phyloP scores from a whole-genome alignment of 495 filamentous ascomycete genomes.

The Beverwykella pulmonaria region DNA sequence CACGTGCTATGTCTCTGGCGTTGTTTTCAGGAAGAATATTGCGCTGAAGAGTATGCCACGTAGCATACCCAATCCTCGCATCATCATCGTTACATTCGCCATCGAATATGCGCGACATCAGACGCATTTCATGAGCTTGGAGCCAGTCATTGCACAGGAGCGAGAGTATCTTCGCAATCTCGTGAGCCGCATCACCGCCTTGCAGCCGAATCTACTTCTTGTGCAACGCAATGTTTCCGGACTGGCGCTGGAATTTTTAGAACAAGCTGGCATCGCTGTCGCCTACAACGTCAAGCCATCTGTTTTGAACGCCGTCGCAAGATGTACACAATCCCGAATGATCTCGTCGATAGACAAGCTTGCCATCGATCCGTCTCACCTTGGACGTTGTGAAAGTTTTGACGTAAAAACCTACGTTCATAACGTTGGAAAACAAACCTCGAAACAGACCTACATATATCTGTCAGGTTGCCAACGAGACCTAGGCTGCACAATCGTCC shows the following conservation, averaged over 20 bases:
- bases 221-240: constrained; percentile 90
- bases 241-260: constrained; percentile 81
- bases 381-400: constrained; percentile 81
- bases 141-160: constrained; percentile 96
- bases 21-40: constrained; percentile 96
- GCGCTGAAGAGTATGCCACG: constrained; percentile 95
- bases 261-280: constrained; percentile 85
- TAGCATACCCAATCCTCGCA: constrained; percentile 78
- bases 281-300: constrained; percentile 95
- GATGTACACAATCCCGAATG: constrained; percentile 86
- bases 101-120: constrained; percentile 96
- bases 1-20: constrained; percentile 89
- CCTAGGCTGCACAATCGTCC: constrained; percentile 92
- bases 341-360: constrained; percentile 96
- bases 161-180: constrained; percentile 91
- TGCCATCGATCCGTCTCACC: constrained; percentile 72
- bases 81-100: constrained; percentile 91
- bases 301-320: constrained; percentile 90
- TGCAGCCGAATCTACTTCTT: constrained; percentile 81
- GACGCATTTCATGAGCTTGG: constrained; percentile 96
- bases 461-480: constrained; percentile 90
- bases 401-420: constrained; percentile 95
- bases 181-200: constrained; percentile 84
- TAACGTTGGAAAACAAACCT: constrained; percentile 82
- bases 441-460: constrained; percentile 94